Evolutionary conservation across 208 protist genomes (phyloP), one percentile per base, ranked within the genome.

Genomic region (Wallacemonas sp.): DNA sequence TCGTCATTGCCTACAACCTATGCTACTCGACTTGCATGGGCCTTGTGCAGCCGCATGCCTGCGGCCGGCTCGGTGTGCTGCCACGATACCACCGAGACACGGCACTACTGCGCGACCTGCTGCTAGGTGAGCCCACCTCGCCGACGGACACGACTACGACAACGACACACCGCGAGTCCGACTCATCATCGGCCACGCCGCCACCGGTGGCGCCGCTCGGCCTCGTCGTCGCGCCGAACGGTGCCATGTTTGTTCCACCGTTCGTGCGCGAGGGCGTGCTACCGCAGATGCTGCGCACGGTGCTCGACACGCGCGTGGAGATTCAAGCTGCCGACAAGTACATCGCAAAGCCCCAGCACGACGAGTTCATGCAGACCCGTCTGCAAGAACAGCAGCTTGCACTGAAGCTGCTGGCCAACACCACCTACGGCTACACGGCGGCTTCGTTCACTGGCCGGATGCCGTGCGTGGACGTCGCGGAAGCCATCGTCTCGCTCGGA

Each of bases 1-100:
- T 99, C 73, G 99, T 99, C 85, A 99, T 99, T 74, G 98, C 99
- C n/a, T 99, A 99, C 85, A 99, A 99, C 78, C 86, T 99, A 15
- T 99, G 99, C 79, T 99, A 99, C 81, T 97, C 80, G 3, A 94
- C 91, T 2, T 94, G 84, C 45, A 46, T 94, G 19, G 89, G 86
- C 8, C 64, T 80, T 26, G 79, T 94, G 48, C 78, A 84, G 62
- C 65, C 72, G 27, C 39, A 62, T 17, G 29, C 65, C n/a, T 54
- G 67, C 12, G 76, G 78, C 12, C 71, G 83, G 1, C 67, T 95
- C 4, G 89, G 89, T n/a, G 89, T 95, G 30, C 27, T 92, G 26
- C 39, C 71, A 0, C 73, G 66, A 29, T 94, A 85, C 55, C 61
- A 62, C 21, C 73, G 83, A 44, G 63, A 62, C 33, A 70, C 76